A percentile compares a stretch with the other conserved stretches of the same genome.
phyloP scores from a whole-genome alignment of 768 basidiomycete genomes.

The Lactarius sanguifluus region DNA sequence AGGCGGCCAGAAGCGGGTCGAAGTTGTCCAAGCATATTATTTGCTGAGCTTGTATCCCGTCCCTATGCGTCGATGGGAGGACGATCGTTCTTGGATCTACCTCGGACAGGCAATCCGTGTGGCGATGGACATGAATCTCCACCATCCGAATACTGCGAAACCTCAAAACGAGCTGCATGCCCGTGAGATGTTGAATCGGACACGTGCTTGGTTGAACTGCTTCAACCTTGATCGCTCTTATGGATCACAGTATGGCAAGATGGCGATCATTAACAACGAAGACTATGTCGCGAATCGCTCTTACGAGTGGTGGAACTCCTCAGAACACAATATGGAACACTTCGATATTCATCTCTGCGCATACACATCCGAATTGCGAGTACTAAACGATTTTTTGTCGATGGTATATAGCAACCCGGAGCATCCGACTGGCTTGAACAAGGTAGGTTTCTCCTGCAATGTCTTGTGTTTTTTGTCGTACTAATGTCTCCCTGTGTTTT shows the following conservation, averaged over 20 bases:
- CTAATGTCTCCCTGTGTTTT: too few relatives aligned
- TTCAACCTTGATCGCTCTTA: constrained; percentile 90
- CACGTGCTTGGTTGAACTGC: constrained; percentile 88
- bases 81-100: constrained; percentile 87
- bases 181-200: constrained; percentile 86
- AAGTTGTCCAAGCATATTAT: constrained; percentile 82
- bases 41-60: constrained; percentile 73
- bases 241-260: constrained; percentile 88
- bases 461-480: not conserved
- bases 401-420: constrained; percentile 67
- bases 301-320: constrained; percentile 26
- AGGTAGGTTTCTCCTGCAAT: constrained; percentile 41
- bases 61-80: constrained; percentile 79
- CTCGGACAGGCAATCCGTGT: constrained; percentile 86
- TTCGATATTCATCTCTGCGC: constrained; percentile 81
- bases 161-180: constrained; percentile 80
- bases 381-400: constrained; percentile 58
- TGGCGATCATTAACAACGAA: constrained; percentile 69
- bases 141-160: constrained; percentile 70
- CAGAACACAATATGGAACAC: constrained; percentile 51
- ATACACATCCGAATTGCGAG: constrained; percentile 71
- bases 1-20: constrained; percentile 75
- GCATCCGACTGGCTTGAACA: constrained; percentile 75
- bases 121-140: constrained; percentile 87
- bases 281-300: constrained; percentile 77